A percentile compares a stretch with the other conserved stretches of the same genome.
Conservation (phyloP, 2,329 filamentous ascomycete species). For the Lasiodiplodia hormozganensis region DNA sequence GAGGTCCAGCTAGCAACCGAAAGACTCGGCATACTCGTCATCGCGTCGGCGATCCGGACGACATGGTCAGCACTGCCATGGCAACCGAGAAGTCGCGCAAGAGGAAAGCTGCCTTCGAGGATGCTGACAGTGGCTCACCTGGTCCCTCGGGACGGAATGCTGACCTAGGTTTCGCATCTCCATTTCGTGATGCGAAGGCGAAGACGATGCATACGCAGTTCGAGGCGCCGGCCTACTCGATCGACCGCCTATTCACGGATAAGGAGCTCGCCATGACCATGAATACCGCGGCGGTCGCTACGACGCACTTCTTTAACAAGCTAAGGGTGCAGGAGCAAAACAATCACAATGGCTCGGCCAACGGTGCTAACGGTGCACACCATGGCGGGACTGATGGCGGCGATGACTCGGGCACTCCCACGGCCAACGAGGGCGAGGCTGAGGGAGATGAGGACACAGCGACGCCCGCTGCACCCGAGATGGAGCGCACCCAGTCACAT, state of each 20-base stretch:
- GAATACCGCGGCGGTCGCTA: constrained; percentile 66
- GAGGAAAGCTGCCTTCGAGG: constrained; percentile 59
- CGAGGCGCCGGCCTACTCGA: constrained; percentile 64
- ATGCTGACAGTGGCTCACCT: constrained; percentile 66
- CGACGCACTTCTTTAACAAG: constrained; percentile 64
- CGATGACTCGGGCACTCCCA: constrained; percentile 37
- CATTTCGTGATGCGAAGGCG: constrained; percentile 61
- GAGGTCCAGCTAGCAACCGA: constrained; percentile 65
- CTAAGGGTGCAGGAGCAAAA: constrained; percentile 50
- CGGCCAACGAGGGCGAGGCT: constrained; percentile 43
- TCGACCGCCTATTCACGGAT: constrained; percentile 71
- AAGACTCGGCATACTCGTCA: constrained; percentile 69
- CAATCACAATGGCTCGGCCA: constrained; percentile 39
- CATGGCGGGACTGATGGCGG: constrained; percentile 34
- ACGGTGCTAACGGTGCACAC: constrained; percentile 40
- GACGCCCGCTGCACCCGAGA: constrained; percentile 58
- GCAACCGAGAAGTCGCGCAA: constrained; percentile 62
- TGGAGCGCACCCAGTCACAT: constrained; percentile 66
- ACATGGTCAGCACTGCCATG: constrained; percentile 54
- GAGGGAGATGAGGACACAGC: constrained; percentile 47
- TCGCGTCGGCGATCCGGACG: constrained; percentile 58
- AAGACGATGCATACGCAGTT: constrained; percentile 62
- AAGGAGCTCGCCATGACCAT: constrained; percentile 69
- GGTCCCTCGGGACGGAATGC: constrained; percentile 56
- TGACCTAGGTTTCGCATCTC: constrained; percentile 56